phyloP scores from a whole-genome alignment of 1,284 basidiomycete genomes.

The Lentinula novae-zelandiae region DNA sequence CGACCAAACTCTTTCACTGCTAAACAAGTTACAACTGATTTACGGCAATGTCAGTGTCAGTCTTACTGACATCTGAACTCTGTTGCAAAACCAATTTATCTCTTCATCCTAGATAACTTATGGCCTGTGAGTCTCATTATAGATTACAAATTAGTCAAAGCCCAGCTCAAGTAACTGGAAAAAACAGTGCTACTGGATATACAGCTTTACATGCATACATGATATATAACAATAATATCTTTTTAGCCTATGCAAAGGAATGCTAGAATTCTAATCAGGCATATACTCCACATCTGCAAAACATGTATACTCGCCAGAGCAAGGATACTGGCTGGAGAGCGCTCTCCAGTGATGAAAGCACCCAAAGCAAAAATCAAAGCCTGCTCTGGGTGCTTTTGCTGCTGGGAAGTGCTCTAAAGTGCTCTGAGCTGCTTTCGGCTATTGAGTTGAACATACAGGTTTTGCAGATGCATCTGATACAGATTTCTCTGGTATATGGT shows the following conservation, averaged over 20 bases:
- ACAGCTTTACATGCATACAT: conserved; percentile 8
- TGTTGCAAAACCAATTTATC: too few species aligned
- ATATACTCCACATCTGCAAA: background rate
- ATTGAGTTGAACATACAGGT: too few species aligned
- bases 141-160: background rate
- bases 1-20: background rate
- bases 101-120: background rate
- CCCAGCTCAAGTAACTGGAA: background rate
- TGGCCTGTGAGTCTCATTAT: background rate
- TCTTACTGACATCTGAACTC: background rate
- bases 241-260: background rate
- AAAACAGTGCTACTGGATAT: conserved; percentile 3
- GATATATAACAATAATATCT: background rate
- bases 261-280: background rate
- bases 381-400: too few species aligned
- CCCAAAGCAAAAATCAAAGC: too few species aligned
- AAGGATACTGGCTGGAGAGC: too few species aligned
- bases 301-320: too few species aligned
- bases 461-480: background rate
- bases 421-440: too few species aligned
- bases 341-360: too few species aligned
- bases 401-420: too few species aligned
- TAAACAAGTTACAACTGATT: background rate
- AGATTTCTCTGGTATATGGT: background rate
- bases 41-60: background rate